Evolutionary conservation across 441 rosid genomes (phyloP), one percentile per base, ranked within the genome.

Genomic region (Monsonia emarginata): DNA sequence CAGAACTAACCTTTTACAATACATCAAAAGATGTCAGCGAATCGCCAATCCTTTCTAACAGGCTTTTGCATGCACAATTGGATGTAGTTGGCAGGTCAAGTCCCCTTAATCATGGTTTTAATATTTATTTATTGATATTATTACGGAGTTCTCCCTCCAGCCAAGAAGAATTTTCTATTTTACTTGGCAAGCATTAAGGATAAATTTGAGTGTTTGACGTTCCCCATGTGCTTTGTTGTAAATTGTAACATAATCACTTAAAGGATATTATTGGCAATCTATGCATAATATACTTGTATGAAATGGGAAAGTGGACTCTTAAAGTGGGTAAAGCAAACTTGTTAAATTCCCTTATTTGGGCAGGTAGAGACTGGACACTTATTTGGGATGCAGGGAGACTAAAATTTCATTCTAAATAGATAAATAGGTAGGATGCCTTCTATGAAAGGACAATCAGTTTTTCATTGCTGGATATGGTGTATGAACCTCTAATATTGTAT

Each of bases 1-100:
- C 97, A 40, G 99, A 95, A 83, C 90, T 95, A 61, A 95, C 97
- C 61, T 95, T 95, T 69, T 91, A 91, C 76, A 89, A 75, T 74
- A 75, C 89, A 73, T 91, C 91, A 36, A 90, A 85, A 82, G 88
- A 87, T 63, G 83, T 85, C 21, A 89, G 82, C 28, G 80, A 86
- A 73, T 83, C 91, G 5, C 77, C 92, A n/a, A 65, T 77, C 54
- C 84, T 91, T 67, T 84, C 95, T 31, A 95, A 86, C 82, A 94
- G 86, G 69, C 91, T 95, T 75, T 79, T 95, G 85, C 97, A 95
- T 72, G 93, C 91, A 52, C 96, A 86, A 68, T 75, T 95, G 75
- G 97, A 95, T 83, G 85, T 89, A 70, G 84, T 83, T 81, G 82
- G 85, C 79, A 89, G 97, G 97, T 91, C 57, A 56, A 65, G 64